Evolutionary conservation across 2,329 filamentous ascomycete genomes (phyloP), one percentile per base, ranked within the genome.

Genomic region (Pyricularia sp.): DNA sequence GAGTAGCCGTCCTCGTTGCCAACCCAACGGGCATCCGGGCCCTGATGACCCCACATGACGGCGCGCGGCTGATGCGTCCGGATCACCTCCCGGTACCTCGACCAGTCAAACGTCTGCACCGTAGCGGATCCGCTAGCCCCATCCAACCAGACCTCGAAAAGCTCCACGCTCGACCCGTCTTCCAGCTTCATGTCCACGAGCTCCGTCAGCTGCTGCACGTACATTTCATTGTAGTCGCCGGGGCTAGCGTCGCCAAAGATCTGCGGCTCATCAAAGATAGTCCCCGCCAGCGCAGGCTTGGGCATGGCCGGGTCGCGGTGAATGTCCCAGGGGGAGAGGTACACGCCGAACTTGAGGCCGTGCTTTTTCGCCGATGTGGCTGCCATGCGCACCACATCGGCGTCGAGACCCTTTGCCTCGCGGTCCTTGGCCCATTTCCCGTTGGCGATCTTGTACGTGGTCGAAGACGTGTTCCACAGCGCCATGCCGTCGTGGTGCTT

Each of bases 401-500:
- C 71, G 12, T 74, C 73, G 9, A 77, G 71, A 0, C 74, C 75
- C 9, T 70, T 67, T 2, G 72, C 70, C 28, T 68, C 68, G 26
- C 76, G 75, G n/a, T 75, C 70, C 33, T 71, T 70, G 1, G 76
- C 77, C 77, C 77, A 78, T 1, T 68, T 65, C 17, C 75, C 72
- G 68, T 75, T 78, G 11, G 69, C 76, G 65, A 78, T 73, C 67
- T 77, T 76, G 70, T 79, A 79, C 0, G 76, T 72, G 0, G 77
- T 79, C 0, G 76, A 76, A 30, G 73, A 74, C 1, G 76, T 78
- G 36, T 77, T 72, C 77, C 77, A 79, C 3, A 79, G 70, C 1
- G 73, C 73, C 77, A 78, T 79, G 28, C 77, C 77, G 65, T 79
- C 77, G 65, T 79, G 77, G 23, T 79, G 77, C 65, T 79, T 79